Conservation (phyloP, 208 protist species). For the Acanthamoeba healyi region DNA sequence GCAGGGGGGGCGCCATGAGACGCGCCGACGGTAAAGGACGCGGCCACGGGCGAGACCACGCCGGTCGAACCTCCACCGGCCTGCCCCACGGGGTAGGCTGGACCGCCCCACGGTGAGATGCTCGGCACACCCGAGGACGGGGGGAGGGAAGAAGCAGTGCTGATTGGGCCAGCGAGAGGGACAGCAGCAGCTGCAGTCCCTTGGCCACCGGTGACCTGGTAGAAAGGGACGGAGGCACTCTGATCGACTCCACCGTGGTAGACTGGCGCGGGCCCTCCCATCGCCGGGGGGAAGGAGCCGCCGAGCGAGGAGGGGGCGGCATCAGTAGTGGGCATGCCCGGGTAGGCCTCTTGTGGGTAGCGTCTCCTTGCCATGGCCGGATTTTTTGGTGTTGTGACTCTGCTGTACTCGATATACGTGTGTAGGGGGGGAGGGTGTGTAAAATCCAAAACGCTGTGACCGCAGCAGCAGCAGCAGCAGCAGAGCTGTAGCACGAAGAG, state of each 20-base stretch:
- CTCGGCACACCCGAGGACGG: neutral
- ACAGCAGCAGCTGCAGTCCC: neutral
- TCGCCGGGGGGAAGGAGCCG: neutral
- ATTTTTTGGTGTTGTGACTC: slow-evolving; percentile 85
- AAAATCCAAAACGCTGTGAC: too few species aligned
- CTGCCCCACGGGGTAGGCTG: neutral
- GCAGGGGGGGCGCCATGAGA: neutral
- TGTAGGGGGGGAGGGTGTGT: too few species aligned
- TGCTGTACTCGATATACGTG: slow-evolving; percentile 90
- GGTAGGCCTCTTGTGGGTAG: slow-evolving; percentile 19
- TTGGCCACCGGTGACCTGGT: too few species aligned
- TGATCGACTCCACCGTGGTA: neutral
- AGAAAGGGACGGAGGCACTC: neutral
- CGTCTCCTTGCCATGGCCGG: slow-evolving; percentile 81
- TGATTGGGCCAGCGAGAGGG: neutral
- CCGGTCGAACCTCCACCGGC: neutral
- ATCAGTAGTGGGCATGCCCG: neutral
- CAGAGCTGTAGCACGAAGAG: too few species aligned
- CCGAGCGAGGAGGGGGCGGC: neutral
- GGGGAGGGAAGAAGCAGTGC: too few species aligned
- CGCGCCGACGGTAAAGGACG: neutral
- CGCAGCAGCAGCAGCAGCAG: too few species aligned
- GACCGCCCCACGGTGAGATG: neutral
- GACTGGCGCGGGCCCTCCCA: neutral
- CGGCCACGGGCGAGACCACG: neutral